Base-by-base conservation (phyloP, 2,329 filamentous ascomycete species). In the Capronia americana region DNA sequence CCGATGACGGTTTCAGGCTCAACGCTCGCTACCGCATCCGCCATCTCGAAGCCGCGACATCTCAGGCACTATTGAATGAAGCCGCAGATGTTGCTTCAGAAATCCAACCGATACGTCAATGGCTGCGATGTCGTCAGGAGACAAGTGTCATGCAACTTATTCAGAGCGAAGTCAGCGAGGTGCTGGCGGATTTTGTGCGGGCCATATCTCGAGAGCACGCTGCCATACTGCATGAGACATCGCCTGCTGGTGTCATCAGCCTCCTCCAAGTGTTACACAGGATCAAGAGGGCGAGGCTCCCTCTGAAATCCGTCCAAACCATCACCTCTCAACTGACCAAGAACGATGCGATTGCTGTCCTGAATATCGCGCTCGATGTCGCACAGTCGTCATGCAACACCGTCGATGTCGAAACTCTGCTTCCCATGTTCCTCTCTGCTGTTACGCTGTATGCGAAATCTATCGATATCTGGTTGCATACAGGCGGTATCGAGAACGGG, bases 1-100 rank as follows among this genome's bases (percentile, higher is more conserved):
- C 80, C 71, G 71, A 69, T 24, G 63, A 79, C 26, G 63, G 50
- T 7, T 20, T 70, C n/a, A 44, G 34, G 7, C 54, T 41, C 38
- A 58, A 59, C 24, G 44, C 61, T 23, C 60, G 61, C 23, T 65
- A 65, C 53, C 50, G 51, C 10, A 34, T 72, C 24, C 41, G 51
- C 73, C 56, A 68, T 70, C 54, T 70, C 68, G 26, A 63, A 14
- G 32, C 28, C 20, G 24, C 54, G 7, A 64, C 59, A 2, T 70
- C 65, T 20, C 24, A 32, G 11, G 48, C 59, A 12, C 10, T 79
- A 70, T 66, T 68, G 58, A 24, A 55, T 23, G 58, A 66, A 55
- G 61, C 55, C 26, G 61, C 60, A 17, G 12, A 30, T 10, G n/a
- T 66, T 20, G 61, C 64, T 26, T 62, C 69, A 30, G 26, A 63